Base-by-base conservation (phyloP, 2,329 filamentous ascomycete genomes). In the Beauveria brongniartii region DNA sequence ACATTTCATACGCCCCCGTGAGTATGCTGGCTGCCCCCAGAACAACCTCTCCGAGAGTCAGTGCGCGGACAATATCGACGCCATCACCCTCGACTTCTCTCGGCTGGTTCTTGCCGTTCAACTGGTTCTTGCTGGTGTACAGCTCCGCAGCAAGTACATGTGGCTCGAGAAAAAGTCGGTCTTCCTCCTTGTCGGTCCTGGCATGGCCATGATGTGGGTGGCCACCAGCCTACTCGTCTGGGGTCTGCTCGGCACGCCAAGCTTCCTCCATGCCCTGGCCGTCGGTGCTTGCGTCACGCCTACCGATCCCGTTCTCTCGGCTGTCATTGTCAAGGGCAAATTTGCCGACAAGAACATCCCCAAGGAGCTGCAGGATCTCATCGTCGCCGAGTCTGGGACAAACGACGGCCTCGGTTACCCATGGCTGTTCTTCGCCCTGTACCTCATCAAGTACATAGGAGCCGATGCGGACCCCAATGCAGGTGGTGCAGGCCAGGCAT, bases 311-410 rank as follows among this genome's bases (percentile, higher is more conserved):
- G 86, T 96, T 1, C 74, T 96, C 43, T 93, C 89, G 18, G 93
- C 94, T 65, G 89, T 89, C 3, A 96, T 96, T 61, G 91, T 96
- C 51, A 96, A 96, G 76, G 92, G 92, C 37, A 92, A 90, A 67
- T 97, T 96, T 70, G 92, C 92, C 1, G 92, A 96, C 69, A 88
- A 92, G 68, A 94, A 96, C 70, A 87, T 96, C 20, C 91, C 92
- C 0, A 87, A 86, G 61, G 83, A 87, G 30, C 77, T 97, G 54
- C 91, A 96, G 75, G 86, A 88, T 65, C 90, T 91, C 66, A 90
- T 91, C 68, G 82, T 89, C 54, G 88, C 86, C 26, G 92, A 97
- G 75, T 92, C 89, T 0, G 92, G 92, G 1, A 89, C 91, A 1
- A 96, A 96, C 68, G 92, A 96, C 73, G 92, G 92, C 0, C 79